Percentiles rank a stretch among this genome's conserved stretches.
These are phyloP conservation scores for Fraxinus xanthoxyloides DNA, from an alignment of 305 asterid genomes.

Conservation along the genomic window DNA sequence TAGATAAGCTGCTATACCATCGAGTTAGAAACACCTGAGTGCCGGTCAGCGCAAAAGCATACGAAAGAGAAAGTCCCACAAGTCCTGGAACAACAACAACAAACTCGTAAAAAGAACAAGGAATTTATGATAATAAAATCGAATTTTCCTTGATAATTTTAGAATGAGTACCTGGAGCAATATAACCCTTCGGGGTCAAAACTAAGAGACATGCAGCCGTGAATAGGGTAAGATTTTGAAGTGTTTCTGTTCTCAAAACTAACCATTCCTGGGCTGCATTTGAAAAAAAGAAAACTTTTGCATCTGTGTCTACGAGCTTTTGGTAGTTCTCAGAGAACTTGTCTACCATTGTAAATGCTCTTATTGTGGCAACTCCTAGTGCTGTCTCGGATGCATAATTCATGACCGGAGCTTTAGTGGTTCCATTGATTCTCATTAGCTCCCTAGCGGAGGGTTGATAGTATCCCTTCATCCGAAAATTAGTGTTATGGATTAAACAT, in stretches of 20 bases:
- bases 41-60: slow-evolving; percentile 50
- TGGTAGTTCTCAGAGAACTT: slow-evolving; percentile 59
- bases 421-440: slow-evolving; percentile 81
- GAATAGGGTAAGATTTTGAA: slow-evolving; percentile 60
- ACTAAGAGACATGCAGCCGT: slow-evolving; percentile 54
- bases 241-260: slow-evolving; percentile 62
- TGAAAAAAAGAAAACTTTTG: slow-evolving; percentile 58
- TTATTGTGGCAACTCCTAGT: slow-evolving; percentile 68
- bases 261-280: slow-evolving; percentile 75
- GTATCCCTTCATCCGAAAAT: slow-evolving; percentile 44
- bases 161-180: slow-evolving; percentile 47
- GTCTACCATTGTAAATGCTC: slow-evolving; percentile 59
- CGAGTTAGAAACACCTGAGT: slow-evolving; percentile 57
- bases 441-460: slow-evolving; percentile 74
- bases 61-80: slow-evolving; percentile 73
- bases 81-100: slow-evolving; percentile 44
- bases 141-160: background rate
- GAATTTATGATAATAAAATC: background rate
- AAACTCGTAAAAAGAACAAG: background rate
- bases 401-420: slow-evolving; percentile 77
- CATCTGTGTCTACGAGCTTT: slow-evolving; percentile 62
- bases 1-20: slow-evolving; percentile 62
- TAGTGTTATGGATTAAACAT: background rate
- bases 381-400: slow-evolving; percentile 76
- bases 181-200: slow-evolving; percentile 38